Base-by-base conservation (phyloP, 768 basidiomycete species). In the Leccinellum rugosiceps region DNA sequence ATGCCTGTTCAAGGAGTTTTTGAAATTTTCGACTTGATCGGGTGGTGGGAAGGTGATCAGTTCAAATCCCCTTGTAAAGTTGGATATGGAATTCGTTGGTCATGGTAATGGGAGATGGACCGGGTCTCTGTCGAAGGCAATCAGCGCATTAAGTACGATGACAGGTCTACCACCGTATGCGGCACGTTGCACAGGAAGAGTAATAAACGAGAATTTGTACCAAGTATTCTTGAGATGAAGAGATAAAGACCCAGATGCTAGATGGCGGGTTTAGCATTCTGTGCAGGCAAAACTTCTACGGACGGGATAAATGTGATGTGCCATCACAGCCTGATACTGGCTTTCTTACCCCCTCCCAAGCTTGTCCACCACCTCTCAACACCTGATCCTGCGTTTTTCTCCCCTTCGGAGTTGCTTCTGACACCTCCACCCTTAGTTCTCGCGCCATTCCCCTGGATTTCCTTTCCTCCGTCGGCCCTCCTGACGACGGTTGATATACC, bases 401-500 rank as follows among this genome's bases (percentile, higher is more conserved):
- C 30, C 2, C 46, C 43, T 34, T 50, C 28, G 17, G 26, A 19
- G 31, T 15, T 19, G 15, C 49, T 38, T 15, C 31, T 17, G 21
- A 19, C 28, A 2, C 32, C 19, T 1, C 4, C 31, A 3, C 25
- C 72, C 71, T 23, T 3, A 1, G 3, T 25, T 28, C 19, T 50
- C 38, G 6, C 5, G 41, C 58, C 55, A 53, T 56, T 59, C 52
- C 47, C 55, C n/a, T 15, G 53, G 8, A 65, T 31, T 55, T 62
- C 56, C 31, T 59, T 60, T 32, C 5, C 21, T 26, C 59, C 60
- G 34, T 44, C 46, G 0, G 52, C 60, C 32, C 71, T 75, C 50
- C 72, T 76, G 7, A 80, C 72, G 28, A 86, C 68, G 0, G 80
- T 84, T 14, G 80, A 80, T 50, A 86, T 65, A 3, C 86, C 85